Percentiles rank a stretch among this genome's conserved stretches.
phyloP scores from a whole-genome alignment of 805 yeast genomes.

The Saccharomycopsis babjevae region DNA sequence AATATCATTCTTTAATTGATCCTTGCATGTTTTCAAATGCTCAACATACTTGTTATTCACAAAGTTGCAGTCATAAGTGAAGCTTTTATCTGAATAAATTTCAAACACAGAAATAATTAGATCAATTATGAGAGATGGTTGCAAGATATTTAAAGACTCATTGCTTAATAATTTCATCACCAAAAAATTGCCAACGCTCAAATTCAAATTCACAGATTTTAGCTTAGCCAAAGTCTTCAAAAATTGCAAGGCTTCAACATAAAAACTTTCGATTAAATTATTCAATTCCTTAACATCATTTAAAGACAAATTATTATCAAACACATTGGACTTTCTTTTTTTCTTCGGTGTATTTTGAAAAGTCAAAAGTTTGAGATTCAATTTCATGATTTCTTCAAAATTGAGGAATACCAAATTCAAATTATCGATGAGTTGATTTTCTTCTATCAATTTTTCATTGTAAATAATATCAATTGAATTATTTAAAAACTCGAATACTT shows the following conservation, averaged over 20 bases:
- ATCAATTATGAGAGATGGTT: constrained; percentile 7
- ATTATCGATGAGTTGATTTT: background rate
- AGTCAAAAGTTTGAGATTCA: constrained; percentile 39
- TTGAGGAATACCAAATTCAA: background rate
- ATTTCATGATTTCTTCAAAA: background rate
- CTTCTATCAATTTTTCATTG: background rate
- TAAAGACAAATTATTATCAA: background rate
- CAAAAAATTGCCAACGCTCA: background rate
- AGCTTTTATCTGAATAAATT: constrained; percentile 64
- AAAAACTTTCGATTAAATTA: background rate
- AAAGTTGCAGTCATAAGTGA: constrained; percentile 59
- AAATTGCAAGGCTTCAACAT: constrained; percentile 5
- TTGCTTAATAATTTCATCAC: background rate
- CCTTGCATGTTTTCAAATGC: constrained; percentile 26
- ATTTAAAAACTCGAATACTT: constrained; percentile 10
- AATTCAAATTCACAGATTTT: background rate
- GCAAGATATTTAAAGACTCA: background rate
- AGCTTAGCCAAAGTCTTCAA: constrained; percentile 2
- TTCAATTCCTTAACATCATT: constrained; percentile 7
- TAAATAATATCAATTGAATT: background rate
- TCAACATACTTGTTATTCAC: constrained; percentile 40
- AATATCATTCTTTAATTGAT: constrained; percentile 8
- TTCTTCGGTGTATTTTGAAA: constrained; percentile 29
- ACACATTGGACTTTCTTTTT: constrained; percentile 26
- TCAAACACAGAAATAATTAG: constrained; percentile 44